Percentiles rank a stretch among this genome's conserved stretches.
phyloP scores from a whole-genome alignment of 495 filamentous ascomycete species.

The Hyaloscypha finlandica region DNA sequence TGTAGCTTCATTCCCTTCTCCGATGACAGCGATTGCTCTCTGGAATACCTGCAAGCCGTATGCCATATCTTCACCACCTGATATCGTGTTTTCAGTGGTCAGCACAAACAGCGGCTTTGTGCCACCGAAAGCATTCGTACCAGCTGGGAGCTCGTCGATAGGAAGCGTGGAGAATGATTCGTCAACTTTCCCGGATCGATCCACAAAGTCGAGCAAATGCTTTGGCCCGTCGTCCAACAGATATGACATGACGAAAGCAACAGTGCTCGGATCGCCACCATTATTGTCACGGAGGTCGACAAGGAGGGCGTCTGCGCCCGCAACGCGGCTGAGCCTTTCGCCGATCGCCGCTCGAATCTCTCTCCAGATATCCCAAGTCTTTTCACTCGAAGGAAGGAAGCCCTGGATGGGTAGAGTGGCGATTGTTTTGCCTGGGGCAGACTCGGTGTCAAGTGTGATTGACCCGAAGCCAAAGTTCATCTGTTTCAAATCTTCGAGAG shows the following conservation, averaged over 20 bases:
- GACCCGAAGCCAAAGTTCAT: conserved; percentile 13
- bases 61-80: conserved; percentile 19
- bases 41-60: conserved; percentile 15
- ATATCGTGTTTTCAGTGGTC: not conserved
- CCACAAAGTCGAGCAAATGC: conserved; percentile 7
- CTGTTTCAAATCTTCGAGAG: not conserved
- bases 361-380: not conserved
- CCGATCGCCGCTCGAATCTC: conserved; percentile 9
- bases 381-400: conserved; percentile 4
- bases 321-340: not conserved
- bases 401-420: conserved; percentile 6
- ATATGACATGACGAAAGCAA: conserved; percentile 16
- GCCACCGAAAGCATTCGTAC: not conserved
- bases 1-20: conserved; percentile 11
- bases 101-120: conserved; percentile 18
- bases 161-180: conserved; percentile 6
- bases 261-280: conserved; percentile 7
- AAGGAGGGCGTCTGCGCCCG: conserved; percentile 15
- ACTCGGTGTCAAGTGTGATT: conserved; percentile 2
- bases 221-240: conserved; percentile 8
- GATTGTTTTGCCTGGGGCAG: conserved; percentile 6
- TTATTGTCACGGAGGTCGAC: conserved; percentile 15
- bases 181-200: not conserved
- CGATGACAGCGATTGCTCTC: conserved; percentile 10
- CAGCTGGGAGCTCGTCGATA: conserved; percentile 6